Evolutionary conservation across 768 basidiomycete species (phyloP), one percentile per base, ranked within the genome.

Genomic region (Boletus vinaceobasis): DNA sequence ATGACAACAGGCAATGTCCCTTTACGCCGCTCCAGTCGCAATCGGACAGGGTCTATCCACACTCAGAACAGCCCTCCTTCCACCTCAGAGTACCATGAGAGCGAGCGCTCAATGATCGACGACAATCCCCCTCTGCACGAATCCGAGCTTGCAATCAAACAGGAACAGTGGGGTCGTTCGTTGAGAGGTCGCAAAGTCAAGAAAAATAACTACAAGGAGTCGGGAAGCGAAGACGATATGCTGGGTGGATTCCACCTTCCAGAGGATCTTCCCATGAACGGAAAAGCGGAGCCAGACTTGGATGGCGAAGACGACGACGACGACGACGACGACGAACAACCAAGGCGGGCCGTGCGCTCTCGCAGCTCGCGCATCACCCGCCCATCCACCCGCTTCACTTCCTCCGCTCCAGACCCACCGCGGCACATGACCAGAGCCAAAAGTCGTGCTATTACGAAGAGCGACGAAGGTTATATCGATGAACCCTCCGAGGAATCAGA

Each of bases 391-490:
- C 62, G 50, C 14, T 51, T 29, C 35, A 23, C 48, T 4, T 23
- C 58, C 19, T 26, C 45, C 33, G 37, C 39, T 19, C 15, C 56
- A 5, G 44, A 39, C 33, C 51, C 35, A 35, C 48, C 50, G 15
- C n/a, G 35, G 50, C 57, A 48, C 58, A 52, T 60, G 33, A 55
- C 67, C 57, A 71, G 58, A 57, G 70, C 53, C 56, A 73, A 5
- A 55, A 68, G 55, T 57, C 56, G 52, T 45, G 50, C 52, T 26
- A 52, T 56, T 14, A 60, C 70, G 13, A 78, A 80, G 48, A 78
- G 78, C 44, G 84, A 80, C 35, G 81, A 82, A 23, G 76, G 74
- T 33, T 80, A 84, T 50, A 73, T 78, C 47, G 75, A 78, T 38
- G 68, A 78, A 4, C 77, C 82, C 14, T 78, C 81, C 0, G 74